phyloP scores from a whole-genome alignment of 495 filamentous ascomycete species.

The Cenococcum geophilum region DNA sequence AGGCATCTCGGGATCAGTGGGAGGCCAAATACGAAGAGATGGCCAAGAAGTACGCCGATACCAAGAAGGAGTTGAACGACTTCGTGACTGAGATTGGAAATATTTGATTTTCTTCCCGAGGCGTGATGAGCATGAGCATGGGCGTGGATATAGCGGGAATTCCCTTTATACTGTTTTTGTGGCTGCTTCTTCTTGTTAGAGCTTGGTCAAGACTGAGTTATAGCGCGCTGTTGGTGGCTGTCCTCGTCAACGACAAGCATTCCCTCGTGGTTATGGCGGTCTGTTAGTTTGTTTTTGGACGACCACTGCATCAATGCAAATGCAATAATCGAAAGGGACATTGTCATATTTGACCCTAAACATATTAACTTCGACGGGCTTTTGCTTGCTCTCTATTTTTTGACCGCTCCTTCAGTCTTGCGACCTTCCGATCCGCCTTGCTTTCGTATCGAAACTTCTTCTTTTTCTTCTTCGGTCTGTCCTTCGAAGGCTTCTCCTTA shows the following conservation, averaged over 20 bases:
- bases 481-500: slow-evolving; percentile 50
- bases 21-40: slow-evolving; percentile 97
- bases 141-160: slow-evolving; percentile 5
- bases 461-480: slow-evolving; percentile 66
- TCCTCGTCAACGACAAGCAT: slow-evolving; percentile 1
- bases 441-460: slow-evolving; percentile 90
- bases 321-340: background rate
- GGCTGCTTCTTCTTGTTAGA: slow-evolving; percentile 1
- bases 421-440: slow-evolving; percentile 64
- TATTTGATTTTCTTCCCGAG: slow-evolving; percentile 53
- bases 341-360: background rate
- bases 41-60: slow-evolving; percentile 72
- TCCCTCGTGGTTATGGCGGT: background rate
- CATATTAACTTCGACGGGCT: slow-evolving; percentile 4
- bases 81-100: slow-evolving; percentile 84
- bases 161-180: slow-evolving; percentile 3
- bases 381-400: slow-evolving; percentile 8
- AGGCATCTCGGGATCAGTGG: slow-evolving; percentile 81
- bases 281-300: slow-evolving; percentile 1
- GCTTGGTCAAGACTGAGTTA: slow-evolving; percentile 2
- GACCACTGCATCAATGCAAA: background rate
- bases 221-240: background rate
- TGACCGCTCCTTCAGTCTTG: slow-evolving; percentile 8
- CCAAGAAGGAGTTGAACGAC: slow-evolving; percentile 87
- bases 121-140: slow-evolving; percentile 11